A percentile compares a stretch with the other conserved stretches of the same genome.
phyloP scores from a whole-genome alignment of 805 yeast genomes.

The Starmerella apicola region DNA sequence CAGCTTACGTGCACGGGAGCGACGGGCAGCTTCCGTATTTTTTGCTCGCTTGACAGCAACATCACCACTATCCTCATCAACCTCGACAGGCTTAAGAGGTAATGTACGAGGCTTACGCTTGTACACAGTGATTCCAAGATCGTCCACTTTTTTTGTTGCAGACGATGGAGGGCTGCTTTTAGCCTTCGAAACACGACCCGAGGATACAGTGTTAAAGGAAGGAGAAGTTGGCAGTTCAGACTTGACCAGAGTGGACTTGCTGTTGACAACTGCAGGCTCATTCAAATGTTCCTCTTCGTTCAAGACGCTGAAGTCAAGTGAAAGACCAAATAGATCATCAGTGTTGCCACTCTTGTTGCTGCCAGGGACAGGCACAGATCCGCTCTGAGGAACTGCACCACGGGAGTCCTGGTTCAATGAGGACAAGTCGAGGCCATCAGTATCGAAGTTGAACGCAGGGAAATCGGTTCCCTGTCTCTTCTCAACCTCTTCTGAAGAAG shows the following conservation, averaged over 20 bases:
- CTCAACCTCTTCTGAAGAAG: no score
- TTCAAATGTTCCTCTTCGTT: not conserved
- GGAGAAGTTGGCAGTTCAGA: no score
- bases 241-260: not conserved
- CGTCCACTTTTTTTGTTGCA: constrained; percentile 33
- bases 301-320: constrained; percentile 7
- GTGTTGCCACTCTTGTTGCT: not conserved
- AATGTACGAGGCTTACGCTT: constrained; percentile 61
- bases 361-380: not conserved
- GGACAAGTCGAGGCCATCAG: not conserved
- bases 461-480: not conserved
- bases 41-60: constrained; percentile 67
- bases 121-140: constrained; percentile 63
- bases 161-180: not conserved
- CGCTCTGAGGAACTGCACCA: not conserved
- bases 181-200: constrained; percentile 7
- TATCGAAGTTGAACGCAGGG: not conserved
- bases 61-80: constrained; percentile 30
- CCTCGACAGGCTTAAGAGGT: constrained; percentile 60
- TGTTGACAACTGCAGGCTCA: not conserved
- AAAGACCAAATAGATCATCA: not conserved
- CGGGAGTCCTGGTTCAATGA: not conserved
- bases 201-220: not conserved
- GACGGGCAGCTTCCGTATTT: constrained; percentile 89
- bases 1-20: constrained; percentile 88